Conservation (phyloP, 192 early-diverging fungal genomes). For the Chytriomyces hyalinus region DNA sequence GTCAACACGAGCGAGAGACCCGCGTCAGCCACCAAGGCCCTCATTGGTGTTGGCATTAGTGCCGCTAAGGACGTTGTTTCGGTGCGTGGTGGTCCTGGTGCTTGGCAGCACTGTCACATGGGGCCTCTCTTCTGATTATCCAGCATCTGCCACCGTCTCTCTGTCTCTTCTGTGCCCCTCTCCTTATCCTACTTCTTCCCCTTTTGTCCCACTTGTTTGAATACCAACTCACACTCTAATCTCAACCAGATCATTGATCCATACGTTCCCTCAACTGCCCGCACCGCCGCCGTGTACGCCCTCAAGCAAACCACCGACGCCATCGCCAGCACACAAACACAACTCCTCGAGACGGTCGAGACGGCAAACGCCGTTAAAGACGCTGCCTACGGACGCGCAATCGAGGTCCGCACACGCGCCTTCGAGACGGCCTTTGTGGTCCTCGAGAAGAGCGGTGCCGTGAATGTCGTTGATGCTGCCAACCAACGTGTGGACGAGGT, state of each 20-base stretch:
- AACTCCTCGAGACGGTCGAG: neutral
- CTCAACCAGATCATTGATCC: conserved; percentile 22
- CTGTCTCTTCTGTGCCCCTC: neutral
- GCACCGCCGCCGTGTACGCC: conserved; percentile 6
- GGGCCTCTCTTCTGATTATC: too few species aligned
- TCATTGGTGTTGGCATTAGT: neutral
- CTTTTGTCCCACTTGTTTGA: neutral
- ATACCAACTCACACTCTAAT: neutral
- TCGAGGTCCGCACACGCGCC: neutral
- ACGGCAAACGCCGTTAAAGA: neutral
- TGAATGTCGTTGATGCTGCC: neutral
- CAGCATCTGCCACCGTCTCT: neutral
- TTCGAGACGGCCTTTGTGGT: neutral
- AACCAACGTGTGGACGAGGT: neutral
- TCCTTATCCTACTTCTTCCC: neutral
- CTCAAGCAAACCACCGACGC: neutral
- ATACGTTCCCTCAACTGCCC: conserved; percentile 16
- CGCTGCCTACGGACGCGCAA: neutral
- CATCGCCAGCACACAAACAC: neutral
- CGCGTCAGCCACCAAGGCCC: neutral
- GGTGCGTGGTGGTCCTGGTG: neutral
- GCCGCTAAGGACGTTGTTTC: conserved; percentile 20
- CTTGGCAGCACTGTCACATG: too few species aligned
- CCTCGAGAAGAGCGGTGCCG: conserved; percentile 17
- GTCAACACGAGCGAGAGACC: neutral